Base-by-base conservation (phyloP, 129 eudicot species). In the Arctium minus region DNA sequence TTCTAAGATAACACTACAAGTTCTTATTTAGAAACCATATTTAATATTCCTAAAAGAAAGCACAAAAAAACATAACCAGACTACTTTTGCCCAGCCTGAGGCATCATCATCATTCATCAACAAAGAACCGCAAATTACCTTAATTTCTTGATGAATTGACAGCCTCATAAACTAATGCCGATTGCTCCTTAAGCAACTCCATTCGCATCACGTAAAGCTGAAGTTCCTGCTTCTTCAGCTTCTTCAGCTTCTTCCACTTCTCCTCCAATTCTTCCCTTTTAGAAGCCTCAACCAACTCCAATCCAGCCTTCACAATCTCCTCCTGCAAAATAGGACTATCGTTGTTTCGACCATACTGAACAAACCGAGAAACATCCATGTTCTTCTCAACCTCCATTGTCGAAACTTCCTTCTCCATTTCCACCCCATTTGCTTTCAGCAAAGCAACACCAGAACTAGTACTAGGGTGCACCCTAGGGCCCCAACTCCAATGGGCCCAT, bases 211-310 rank as follows among this genome's bases (percentile, higher is more conserved):
- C 73, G 50, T 56, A 75, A 15, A 86, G 77, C 84, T 85, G 82
- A 62, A 75, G 80, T 37, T 89, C 93, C 78, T 85, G 79, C 78
- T 60, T 60, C 74, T 67, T 76, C 75, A 92, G 73, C 70, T 79
- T 78, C 83, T 78, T 87, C 92, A 92, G 73, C 70, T 79, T 78
- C 83, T 78, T 87, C 92, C 87, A 87, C 77, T 82, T 85, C 77
- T 82, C 83, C 84, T 87, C 88, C 87, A 84, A 79, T 77, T 86
- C 88, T 73, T 56, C 70, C 73, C 83, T 81, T 60, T 92, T 82
- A 9, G 83, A 37, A 8, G 65, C 86, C 15, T 62, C 85, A 83
- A 85, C 72, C 39, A 86, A 38, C 48, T 85, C 84, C 90, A 79
- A 68, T n/a, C 88, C 94, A 27, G 62, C 83, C 76, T 65, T 83